Percentiles rank a stretch among this genome's conserved stretches.
phyloP scores from a whole-genome alignment of 225 moss, liverwort and hornwort species.

The Straminergon stramineum region DNA sequence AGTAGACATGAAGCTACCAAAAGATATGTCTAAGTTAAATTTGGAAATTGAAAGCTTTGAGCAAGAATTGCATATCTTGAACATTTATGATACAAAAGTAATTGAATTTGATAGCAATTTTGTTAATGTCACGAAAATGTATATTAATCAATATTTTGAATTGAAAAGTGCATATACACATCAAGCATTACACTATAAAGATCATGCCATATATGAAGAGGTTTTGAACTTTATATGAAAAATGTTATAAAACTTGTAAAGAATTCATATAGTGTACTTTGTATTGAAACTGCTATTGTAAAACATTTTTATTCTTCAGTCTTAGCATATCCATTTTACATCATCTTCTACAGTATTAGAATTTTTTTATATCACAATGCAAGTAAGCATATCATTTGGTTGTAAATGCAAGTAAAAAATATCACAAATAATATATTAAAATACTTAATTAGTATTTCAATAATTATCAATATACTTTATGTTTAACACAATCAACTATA shows the following conservation, averaged over 20 bases:
- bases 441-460: too few species aligned
- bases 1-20: not conserved
- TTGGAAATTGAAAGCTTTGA: not conserved
- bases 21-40: not conserved
- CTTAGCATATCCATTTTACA: not conserved
- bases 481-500: too few species aligned
- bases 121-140: not conserved
- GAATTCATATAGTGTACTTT: not conserved
- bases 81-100: not conserved
- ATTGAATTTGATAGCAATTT: not conserved
- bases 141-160: not conserved
- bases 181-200: not conserved
- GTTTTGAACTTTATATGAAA: not conserved
- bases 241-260: not conserved
- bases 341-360: too few species aligned
- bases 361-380: too few species aligned
- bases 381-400: too few species aligned
- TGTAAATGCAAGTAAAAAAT: too few species aligned
- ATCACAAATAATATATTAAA: too few species aligned
- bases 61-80: not conserved
- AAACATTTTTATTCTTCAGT: not conserved
- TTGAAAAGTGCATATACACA: not conserved
- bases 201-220: not conserved
- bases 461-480: too few species aligned
- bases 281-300: not conserved